A percentile compares a stretch with the other conserved stretches of the same genome.
Evolutionary conservation across 2,329 filamentous ascomycete genomes (phyloP).

Genomic region (Ilyonectria destructans): DNA sequence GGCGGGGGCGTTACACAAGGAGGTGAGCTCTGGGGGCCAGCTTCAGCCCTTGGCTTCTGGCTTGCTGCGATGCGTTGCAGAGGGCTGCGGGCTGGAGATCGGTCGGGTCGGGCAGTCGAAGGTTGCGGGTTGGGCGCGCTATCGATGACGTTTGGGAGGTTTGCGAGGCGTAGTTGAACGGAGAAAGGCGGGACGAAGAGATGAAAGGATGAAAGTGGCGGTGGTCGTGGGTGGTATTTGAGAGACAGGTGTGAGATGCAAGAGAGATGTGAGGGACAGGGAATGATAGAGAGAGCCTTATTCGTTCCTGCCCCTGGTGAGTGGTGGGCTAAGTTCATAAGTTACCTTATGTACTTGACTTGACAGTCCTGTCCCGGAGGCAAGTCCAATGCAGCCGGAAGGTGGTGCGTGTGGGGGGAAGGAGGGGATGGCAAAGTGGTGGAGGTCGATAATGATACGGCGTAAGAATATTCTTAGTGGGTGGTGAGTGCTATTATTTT

Average conservation of each 20-base stretch:
- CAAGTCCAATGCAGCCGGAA: conserved; percentile 5
- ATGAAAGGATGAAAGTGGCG: neutral
- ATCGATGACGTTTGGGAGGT: neutral
- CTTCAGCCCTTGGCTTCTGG: conserved; percentile 12
- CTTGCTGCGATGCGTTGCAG: conserved; percentile 24
- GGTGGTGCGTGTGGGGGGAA: conserved; percentile 1
- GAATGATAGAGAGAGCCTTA: no score
- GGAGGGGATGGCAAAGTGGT: conserved; percentile 19
- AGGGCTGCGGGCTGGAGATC: conserved; percentile 26
- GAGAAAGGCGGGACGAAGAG: neutral
- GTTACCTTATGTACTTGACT: neutral
- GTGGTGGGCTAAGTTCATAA: no score
- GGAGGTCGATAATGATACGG: neutral
- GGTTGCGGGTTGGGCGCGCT: neutral
- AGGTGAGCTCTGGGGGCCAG: conserved; percentile 12
- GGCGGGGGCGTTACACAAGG: conserved; percentile 24
- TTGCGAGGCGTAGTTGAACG: neutral
- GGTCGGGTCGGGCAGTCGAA: conserved; percentile 3
- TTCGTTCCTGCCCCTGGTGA: no score
- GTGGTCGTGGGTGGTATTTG: neutral
- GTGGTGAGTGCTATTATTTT: neutral
- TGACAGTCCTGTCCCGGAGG: conserved; percentile 13
- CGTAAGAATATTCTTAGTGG: neutral
- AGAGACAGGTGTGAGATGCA: neutral
- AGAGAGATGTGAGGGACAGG: neutral